phyloP scores from a whole-genome alignment of 106 monocot genomes.

The Platanthera guangdongensis region DNA sequence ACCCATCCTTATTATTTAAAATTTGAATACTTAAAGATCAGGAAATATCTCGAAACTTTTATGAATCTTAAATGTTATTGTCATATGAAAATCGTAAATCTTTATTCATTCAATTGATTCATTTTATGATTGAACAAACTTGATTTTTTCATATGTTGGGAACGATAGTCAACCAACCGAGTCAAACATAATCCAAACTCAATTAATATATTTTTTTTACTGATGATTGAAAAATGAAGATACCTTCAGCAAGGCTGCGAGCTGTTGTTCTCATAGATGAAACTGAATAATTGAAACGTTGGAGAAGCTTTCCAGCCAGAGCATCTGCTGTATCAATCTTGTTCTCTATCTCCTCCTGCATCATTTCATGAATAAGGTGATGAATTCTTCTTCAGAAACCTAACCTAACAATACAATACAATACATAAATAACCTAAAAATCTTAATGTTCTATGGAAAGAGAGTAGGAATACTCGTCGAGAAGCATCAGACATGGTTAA shows the following conservation, averaged over 20 bases:
- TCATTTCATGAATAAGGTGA: neutral
- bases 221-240: neutral
- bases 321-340: constrained; percentile 91
- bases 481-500: too few relatives aligned
- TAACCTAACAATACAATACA: too few relatives aligned
- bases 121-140: too few relatives aligned
- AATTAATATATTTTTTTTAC: neutral
- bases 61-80: too few relatives aligned
- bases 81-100: too few relatives aligned
- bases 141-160: too few relatives aligned
- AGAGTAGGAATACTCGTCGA: neutral
- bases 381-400: neutral
- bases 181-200: too few relatives aligned
- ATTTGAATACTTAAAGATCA: neutral
- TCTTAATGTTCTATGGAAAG: neutral
- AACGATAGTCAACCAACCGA: too few relatives aligned
- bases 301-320: constrained; percentile 73
- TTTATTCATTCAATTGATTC: too few relatives aligned
- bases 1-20: neutral
- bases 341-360: constrained; percentile 90
- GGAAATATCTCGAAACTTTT: neutral
- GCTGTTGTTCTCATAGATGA: constrained; percentile 71
- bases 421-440: neutral
- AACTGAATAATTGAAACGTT: constrained; percentile 69
- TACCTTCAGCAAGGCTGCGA: constrained; percentile 67